These are phyloP conservation scores for Carnegiea gigantea DNA, from an alignment of 179 eudicot species.

Conservation along the genomic window DNA sequence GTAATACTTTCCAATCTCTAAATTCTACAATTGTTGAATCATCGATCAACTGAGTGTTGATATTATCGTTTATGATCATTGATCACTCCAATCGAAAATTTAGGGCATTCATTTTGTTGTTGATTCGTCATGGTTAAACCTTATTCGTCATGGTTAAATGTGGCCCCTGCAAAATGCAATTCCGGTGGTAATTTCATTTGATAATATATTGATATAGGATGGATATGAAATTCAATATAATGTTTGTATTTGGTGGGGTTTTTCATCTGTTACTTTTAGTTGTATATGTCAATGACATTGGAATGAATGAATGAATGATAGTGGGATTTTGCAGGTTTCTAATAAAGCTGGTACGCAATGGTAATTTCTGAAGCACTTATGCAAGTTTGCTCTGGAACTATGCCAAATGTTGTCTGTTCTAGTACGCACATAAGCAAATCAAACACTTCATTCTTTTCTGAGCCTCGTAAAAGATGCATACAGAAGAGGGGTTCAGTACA, in stretches of 20 bases:
- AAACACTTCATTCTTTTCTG: slow-evolving; percentile 15
- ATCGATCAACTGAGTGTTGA: background rate
- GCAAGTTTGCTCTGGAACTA: slow-evolving; percentile 22
- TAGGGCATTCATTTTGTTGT: background rate
- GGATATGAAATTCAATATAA: background rate
- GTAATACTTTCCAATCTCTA: background rate
- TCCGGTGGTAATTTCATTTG: background rate
- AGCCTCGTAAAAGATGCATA: background rate
- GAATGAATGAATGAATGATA: background rate
- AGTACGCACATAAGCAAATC: slow-evolving; percentile 9
- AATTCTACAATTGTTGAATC: background rate
- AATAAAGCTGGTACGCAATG: slow-evolving; percentile 3
- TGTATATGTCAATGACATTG: background rate
- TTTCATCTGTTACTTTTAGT: background rate
- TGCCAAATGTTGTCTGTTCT: slow-evolving; percentile 12
- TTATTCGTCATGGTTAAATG: too few species aligned
- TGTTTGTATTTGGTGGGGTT: background rate
- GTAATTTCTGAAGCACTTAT: slow-evolving; percentile 25
- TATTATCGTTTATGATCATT: background rate
- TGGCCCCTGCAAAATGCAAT: background rate
- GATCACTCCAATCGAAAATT: background rate
- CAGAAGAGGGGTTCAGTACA: slow-evolving; percentile 14
- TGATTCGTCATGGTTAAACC: background rate
- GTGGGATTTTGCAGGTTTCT: slow-evolving; percentile 6
- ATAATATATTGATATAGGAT: background rate